phyloP scores from a whole-genome alignment of 2,329 filamentous ascomycete species.

The Phialophora tarda region DNA sequence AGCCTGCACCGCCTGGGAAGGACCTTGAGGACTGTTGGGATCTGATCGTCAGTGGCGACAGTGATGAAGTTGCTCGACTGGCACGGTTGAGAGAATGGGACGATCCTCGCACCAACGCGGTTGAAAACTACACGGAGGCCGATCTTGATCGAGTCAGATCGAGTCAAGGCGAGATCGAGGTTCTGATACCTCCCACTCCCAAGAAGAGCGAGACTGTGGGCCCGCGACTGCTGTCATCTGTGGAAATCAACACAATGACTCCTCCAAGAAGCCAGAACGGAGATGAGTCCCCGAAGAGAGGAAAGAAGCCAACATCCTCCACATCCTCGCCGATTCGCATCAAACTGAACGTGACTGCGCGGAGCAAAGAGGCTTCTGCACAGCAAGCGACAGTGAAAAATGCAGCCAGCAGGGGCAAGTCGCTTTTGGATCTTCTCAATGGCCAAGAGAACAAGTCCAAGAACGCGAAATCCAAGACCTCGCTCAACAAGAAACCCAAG shows the following conservation, averaged over 20 bases:
- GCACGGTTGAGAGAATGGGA: constrained; percentile 67
- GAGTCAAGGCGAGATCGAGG: constrained; percentile 46
- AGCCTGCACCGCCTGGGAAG: constrained; percentile 77
- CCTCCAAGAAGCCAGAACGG: constrained; percentile 50
- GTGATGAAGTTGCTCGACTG: constrained; percentile 81
- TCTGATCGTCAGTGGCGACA: constrained; percentile 82
- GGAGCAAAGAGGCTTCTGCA: constrained; percentile 38
- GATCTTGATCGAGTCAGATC: constrained; percentile 53
- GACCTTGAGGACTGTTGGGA: constrained; percentile 96
- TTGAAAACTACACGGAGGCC: constrained; percentile 52
- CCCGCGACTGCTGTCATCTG: constrained; percentile 19
- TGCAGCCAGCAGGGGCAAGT: constrained; percentile 36
- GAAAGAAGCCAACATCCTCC: constrained; percentile 1
- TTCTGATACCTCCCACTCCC: constrained; percentile 48
- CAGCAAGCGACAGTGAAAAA: constrained; percentile 30
- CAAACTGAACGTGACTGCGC: constrained; percentile 33
- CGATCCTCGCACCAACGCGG: constrained; percentile 51
- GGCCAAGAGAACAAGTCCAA: constrained; percentile 35
- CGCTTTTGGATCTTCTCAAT: constrained; percentile 37
- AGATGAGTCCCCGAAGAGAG: constrained; percentile 21
- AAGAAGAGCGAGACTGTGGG: constrained; percentile 44
- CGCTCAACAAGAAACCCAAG: constrained; percentile 31
- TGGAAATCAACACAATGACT: constrained; percentile 42
- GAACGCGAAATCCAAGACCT: constrained; percentile 30
- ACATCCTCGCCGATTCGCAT: constrained; percentile 27